A percentile compares a stretch with the other conserved stretches of the same genome.
Conservation (phyloP, 208 protist genomes). For the Trypanosoma theileri region DNA sequence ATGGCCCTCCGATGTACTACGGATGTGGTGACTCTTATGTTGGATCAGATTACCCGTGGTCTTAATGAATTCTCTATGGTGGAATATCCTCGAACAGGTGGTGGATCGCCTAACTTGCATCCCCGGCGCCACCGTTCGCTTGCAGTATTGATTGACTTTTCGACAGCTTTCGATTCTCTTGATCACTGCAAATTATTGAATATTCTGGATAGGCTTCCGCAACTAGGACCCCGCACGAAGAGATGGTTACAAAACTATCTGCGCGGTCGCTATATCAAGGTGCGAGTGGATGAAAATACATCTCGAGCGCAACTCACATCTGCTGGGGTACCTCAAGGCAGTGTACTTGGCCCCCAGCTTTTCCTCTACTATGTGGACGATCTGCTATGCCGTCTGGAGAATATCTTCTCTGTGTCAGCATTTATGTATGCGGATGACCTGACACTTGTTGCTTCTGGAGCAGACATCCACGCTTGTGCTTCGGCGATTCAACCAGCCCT, state of each 20-base stretch:
- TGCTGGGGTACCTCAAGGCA: constrained; percentile 4
- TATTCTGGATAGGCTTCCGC: not conserved
- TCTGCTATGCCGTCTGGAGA: not conserved
- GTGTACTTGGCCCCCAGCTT: not conserved
- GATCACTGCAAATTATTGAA: not conserved
- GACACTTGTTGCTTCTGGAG: not conserved
- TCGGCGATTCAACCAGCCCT: constrained; percentile 1
- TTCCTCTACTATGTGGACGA: constrained; percentile 4
- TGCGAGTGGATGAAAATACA: not conserved
- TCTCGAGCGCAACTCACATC: not conserved
- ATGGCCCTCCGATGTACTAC: not conserved
- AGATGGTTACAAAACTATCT: not conserved
- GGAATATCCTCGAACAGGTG: not conserved
- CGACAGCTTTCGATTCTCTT: not conserved
- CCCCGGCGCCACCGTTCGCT: not conserved
- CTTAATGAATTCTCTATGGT: constrained; percentile 3
- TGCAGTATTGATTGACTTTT: constrained; percentile 1
- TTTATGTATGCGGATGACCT: not conserved
- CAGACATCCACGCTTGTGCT: not conserved
- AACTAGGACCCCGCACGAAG: not conserved
- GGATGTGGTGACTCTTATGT: not conserved
- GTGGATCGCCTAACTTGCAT: not conserved
- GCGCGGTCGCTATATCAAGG: not conserved
- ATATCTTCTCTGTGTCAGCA: not conserved
- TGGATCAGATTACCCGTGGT: not conserved